A percentile compares a stretch with the other conserved stretches of the same genome.
Evolutionary conservation across 1,139 yeast species (phyloP).

Genomic region (Yamadazyma membranifaciens): DNA sequence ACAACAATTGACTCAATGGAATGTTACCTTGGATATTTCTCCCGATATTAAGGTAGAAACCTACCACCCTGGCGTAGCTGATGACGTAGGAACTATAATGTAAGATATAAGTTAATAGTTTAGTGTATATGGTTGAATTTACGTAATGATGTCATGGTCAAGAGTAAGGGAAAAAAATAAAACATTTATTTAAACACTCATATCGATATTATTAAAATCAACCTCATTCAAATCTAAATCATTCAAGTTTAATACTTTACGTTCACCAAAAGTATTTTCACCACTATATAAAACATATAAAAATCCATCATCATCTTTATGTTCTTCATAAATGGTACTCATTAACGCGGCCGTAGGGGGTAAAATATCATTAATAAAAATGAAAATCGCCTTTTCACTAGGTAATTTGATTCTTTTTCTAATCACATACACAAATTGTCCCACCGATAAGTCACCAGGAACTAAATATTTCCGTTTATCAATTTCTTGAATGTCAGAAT

Average conservation of each 20-base stretch:
- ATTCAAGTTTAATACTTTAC: slow-evolving; percentile 24
- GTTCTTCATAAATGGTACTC: slow-evolving; percentile 93
- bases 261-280: slow-evolving; percentile 72
- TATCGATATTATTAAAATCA: slow-evolving; percentile 5
- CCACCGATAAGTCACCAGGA: slow-evolving; percentile 94
- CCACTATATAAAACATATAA: slow-evolving; percentile 90
- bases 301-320: slow-evolving; percentile 96
- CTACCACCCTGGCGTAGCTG: background rate
- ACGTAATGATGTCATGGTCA: background rate
- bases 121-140: background rate
- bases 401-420: slow-evolving; percentile 95
- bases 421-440: slow-evolving; percentile 95
- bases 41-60: slow-evolving; percentile 10
- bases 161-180: background rate
- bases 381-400: slow-evolving; percentile 96
- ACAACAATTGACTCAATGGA: slow-evolving; percentile 9
- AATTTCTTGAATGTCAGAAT: slow-evolving; percentile 92
- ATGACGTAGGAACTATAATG: background rate
- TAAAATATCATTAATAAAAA: slow-evolving; percentile 91
- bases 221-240: slow-evolving; percentile 12
- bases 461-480: slow-evolving; percentile 96
- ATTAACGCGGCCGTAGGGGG: slow-evolving; percentile 98
- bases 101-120: slow-evolving; percentile 1
- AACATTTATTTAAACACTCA: background rate
- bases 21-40: slow-evolving; percentile 11